phyloP scores from a whole-genome alignment of 352 stramenopile species.

The Phytophthora meadii region DNA sequence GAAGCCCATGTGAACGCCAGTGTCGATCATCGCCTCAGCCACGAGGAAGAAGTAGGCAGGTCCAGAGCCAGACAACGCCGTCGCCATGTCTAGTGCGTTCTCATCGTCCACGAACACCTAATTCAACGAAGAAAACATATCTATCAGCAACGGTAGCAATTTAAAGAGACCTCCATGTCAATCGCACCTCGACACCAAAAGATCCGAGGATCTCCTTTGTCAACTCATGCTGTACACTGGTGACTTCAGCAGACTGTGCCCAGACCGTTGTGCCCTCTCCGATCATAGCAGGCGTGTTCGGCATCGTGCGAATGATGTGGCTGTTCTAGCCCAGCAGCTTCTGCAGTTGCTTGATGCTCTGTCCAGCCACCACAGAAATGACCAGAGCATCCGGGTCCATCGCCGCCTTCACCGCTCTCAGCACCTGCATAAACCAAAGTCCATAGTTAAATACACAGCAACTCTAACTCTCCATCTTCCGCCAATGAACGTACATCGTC shows the following conservation, averaged over 20 bases:
- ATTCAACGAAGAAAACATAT: neutral
- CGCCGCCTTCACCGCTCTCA: slow-evolving; percentile 64
- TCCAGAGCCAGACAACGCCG: slow-evolving; percentile 92
- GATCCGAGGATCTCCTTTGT: slow-evolving; percentile 89
- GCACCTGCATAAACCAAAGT: slow-evolving; percentile 39
- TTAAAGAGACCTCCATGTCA: neutral
- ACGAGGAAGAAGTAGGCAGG: slow-evolving; percentile 97
- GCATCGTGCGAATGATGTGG: slow-evolving; percentile 94
- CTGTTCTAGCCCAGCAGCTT: slow-evolving; percentile 62
- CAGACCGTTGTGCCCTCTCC: slow-evolving; percentile 96
- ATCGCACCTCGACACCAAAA: slow-evolving; percentile 88
- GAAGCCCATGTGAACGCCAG: slow-evolving; percentile 96
- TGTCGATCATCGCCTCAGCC: slow-evolving; percentile 96
- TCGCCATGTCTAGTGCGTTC: slow-evolving; percentile 95
- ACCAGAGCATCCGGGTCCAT: slow-evolving; percentile 72
- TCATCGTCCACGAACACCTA: slow-evolving; percentile 95
- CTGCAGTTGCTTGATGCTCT: slow-evolving; percentile 82
- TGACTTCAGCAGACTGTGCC: slow-evolving; percentile 82
- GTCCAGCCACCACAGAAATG: slow-evolving; percentile 87
- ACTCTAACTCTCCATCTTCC: neutral
- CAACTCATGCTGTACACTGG: slow-evolving; percentile 72
- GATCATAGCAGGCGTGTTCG: slow-evolving; percentile 96
- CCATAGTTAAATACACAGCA: neutral
- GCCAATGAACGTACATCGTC: slow-evolving; percentile 57
- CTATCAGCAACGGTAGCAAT: neutral